These are phyloP conservation scores for Periconia digitata DNA, from an alignment of 2,329 filamentous ascomycete species.

Conservation along the genomic window DNA sequence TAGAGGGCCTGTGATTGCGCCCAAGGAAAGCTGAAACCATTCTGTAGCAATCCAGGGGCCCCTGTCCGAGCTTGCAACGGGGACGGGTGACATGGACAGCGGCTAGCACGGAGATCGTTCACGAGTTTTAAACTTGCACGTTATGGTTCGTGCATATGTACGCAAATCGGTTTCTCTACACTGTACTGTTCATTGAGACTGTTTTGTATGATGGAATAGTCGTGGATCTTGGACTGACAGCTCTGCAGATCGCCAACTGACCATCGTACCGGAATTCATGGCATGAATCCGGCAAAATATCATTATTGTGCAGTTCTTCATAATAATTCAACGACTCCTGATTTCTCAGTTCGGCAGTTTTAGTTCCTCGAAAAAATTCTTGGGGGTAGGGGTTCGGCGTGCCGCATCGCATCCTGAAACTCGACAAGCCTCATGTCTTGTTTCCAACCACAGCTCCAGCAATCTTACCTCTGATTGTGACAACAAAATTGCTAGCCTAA, in stretches of 20 bases:
- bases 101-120: constrained; percentile 7
- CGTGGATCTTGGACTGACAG: not conserved
- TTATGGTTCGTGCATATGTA: not conserved
- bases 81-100: constrained; percentile 16
- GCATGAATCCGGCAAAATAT: not conserved
- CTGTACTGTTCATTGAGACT: too few relatives aligned
- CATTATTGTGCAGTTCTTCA: not conserved
- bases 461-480: constrained; percentile 16
- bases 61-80: constrained; percentile 23
- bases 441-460: constrained; percentile 12
- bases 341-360: not conserved
- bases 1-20: constrained; percentile 12
- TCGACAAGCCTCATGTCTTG: constrained; percentile 8
- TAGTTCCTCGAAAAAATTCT: not conserved
- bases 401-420: constrained; percentile 17
- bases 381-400: constrained; percentile 4
- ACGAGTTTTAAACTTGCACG: not conserved
- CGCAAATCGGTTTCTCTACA: too few relatives aligned
- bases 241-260: not conserved
- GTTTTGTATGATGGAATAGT: not conserved
- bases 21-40: constrained; percentile 31
- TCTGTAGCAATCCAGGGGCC: constrained; percentile 32
- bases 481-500: constrained; percentile 6
- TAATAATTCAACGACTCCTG: constrained; percentile 3
- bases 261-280: not conserved